Base-by-base conservation (phyloP, 441 rosid species). In the Erodium moschatum region DNA sequence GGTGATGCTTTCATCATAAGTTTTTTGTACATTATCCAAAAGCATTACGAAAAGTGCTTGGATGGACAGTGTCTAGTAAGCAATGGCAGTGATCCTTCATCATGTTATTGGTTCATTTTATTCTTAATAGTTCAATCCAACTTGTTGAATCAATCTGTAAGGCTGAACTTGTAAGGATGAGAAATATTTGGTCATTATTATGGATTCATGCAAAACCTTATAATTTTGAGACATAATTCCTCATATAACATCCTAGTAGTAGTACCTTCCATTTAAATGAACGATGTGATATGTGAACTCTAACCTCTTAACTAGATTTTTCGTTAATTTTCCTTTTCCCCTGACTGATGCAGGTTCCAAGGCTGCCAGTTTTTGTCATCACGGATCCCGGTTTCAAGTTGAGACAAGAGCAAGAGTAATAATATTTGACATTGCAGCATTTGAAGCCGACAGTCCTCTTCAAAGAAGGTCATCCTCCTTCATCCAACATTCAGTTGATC, bases 391-490 rank as follows among this genome's bases (percentile, higher is more conserved):
- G 27, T 88, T 85, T 79, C 81, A 79, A 16, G 93, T 83, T 67
- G 93, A 88, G 86, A 74, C 89, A 0, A 88, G 90, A 77, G 89
- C 96, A 64, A 89, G 97, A 80, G 86, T 78, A 31, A 85, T 91
- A 50, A 29, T 86, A 50, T 83, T 93, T 75, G 86, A 88, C 75
- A 74, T 75, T 66, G 85, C 82, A 54, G 80, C 87, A n/a, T 80
- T 82, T 71, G 91, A 86, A 80, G 78, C 81, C 27, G 80, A 84
- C 20, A 76, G 50, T 9, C 76, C 73, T 70, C 79, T 81, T 31
- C 75, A 50, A 72, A 78, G 86, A 74, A 77, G 76, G 75, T 67
- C 86, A 20, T 82, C 98, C 62, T 76, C 86, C 11, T 73, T 89
- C n/a, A 31, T 82, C 40, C 77, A 80, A 29, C 79, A 64, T 67